Evolutionary conservation across 495 filamentous ascomycete genomes (phyloP), one percentile per base, ranked within the genome.

Genomic region (Trichodelitschia bisporula): DNA sequence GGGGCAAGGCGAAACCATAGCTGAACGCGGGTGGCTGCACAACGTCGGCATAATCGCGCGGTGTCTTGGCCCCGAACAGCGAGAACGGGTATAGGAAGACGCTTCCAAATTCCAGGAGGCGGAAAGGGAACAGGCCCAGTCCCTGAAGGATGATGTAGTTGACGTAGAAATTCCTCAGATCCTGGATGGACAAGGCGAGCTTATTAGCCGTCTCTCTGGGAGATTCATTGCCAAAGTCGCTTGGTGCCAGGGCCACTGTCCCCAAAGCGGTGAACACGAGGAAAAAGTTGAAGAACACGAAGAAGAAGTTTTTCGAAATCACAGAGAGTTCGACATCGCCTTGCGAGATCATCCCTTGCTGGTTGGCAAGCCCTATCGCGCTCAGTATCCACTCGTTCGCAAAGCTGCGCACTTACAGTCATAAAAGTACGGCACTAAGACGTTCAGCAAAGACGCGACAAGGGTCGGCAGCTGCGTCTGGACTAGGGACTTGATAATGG

Each of bases 261-360:
- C 83, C 79, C 26, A 90, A 74, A 16, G 89, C 66, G 2, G 86
- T 91, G 46, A 93, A 93, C 26, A 93, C 62, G 31, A 95, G 57
- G 54, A 99, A 99, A 15, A 93, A 69, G 54, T 99, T 99, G 66
- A 95, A 93, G 57, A 99, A 99, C 19, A 75, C 79, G 51, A 95
- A 99, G 62, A 93, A 93, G 54, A 93, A 99, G 45, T 93, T 99
- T 57, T 99, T 99, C 34, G 79, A 90, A 45, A 95, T 82, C 24
- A 80, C 58, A 4, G 84, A 93, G 6, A 95, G 62, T 43, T 93
- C 89, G n/a, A 95, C 66, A 34, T 99, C 89, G 15, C 74, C 77
- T 40, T 77, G 77, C 0, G 86, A 93, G 31, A 86, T 73, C 73
- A 91, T 82, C 35, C 86, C 86, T 57, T 99, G 86, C 16, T 64